Evolutionary conservation across 345 rosid species (phyloP).

Genomic region (Salix arbutifolia): DNA sequence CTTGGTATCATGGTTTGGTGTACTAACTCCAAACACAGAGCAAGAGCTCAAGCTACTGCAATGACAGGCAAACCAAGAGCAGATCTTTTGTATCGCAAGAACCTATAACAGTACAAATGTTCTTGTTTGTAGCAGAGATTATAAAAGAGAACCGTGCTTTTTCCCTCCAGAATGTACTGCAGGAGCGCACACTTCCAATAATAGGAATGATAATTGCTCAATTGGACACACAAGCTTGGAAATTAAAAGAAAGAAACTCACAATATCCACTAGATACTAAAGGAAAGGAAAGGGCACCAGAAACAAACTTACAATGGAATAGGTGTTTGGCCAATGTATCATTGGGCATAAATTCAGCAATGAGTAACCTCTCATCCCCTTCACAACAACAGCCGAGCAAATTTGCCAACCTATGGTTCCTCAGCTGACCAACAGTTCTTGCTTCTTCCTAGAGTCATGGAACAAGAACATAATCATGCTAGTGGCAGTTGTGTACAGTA

Average conservation of each 20-base stretch:
- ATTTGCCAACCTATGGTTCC: conserved; percentile 41
- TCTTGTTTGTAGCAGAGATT: not conserved
- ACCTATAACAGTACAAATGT: not conserved
- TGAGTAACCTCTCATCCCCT: conserved; percentile 45
- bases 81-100: not conserved
- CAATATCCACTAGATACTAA: not conserved
- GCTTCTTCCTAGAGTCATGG: conserved; percentile 38
- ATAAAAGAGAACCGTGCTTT: not conserved
- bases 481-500: not conserved
- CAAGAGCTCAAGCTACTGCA: not conserved
- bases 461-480: not conserved
- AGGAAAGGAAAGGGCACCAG: not conserved
- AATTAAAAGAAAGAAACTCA: not conserved
- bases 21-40: not conserved
- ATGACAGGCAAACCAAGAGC: not conserved
- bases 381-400: conserved; percentile 47
- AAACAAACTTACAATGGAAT: conserved; percentile 39
- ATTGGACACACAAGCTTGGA: not conserved
- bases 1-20: not conserved
- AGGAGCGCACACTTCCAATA: not conserved
- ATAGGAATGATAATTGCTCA: not conserved
- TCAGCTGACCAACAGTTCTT: conserved; percentile 44
- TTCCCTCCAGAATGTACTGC: not conserved
- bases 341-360: conserved; percentile 46
- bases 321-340: conserved; percentile 47